phyloP scores from a whole-genome alignment of 1,284 basidiomycete genomes.

The Cutaneotrichosporon daszewskae region DNA sequence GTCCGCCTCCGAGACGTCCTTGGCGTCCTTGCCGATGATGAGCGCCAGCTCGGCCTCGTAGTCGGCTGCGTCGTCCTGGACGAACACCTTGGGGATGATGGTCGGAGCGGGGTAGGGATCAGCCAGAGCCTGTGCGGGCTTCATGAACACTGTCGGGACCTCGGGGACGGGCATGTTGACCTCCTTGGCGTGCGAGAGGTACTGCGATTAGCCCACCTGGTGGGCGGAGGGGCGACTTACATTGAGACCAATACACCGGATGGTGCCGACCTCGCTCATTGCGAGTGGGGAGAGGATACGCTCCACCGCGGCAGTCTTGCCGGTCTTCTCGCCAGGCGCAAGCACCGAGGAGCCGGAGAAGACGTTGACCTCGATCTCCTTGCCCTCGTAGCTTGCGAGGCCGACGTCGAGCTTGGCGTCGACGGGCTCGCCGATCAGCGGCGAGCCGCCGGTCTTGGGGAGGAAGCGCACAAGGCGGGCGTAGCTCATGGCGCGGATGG shows the following conservation, averaged over 20 bases:
- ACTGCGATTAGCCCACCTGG: slow-evolving; percentile 26
- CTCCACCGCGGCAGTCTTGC: slow-evolving; percentile 28
- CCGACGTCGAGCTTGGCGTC: slow-evolving; percentile 46
- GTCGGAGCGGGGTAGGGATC: slow-evolving; percentile 36
- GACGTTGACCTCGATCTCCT: slow-evolving; percentile 34
- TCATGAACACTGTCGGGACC: slow-evolving; percentile 41
- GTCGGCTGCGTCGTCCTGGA: slow-evolving; percentile 69
- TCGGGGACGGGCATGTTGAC: slow-evolving; percentile 31
- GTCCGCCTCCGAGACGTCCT: slow-evolving; percentile 68
- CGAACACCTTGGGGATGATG: slow-evolving; percentile 43
- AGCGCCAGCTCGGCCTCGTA: slow-evolving; percentile 85
- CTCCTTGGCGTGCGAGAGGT: slow-evolving; percentile 46
- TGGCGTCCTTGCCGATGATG: slow-evolving; percentile 73
- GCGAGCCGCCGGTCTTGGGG: slow-evolving; percentile 10
- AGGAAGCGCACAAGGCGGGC: slow-evolving; percentile 41
- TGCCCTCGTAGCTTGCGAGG: slow-evolving; percentile 29
- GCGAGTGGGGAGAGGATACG: slow-evolving; percentile 41
- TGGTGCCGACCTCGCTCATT: slow-evolving; percentile 37
- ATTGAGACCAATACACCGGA: slow-evolving; percentile 44
- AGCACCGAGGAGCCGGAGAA: slow-evolving; percentile 38
- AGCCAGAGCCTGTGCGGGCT: slow-evolving; percentile 32
- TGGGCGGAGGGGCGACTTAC: slow-evolving; percentile 29
- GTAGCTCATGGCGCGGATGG: slow-evolving; percentile 19
- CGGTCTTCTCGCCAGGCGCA: slow-evolving; percentile 37
- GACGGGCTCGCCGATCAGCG: slow-evolving; percentile 40